A percentile compares a stretch with the other conserved stretches of the same genome.
These are phyloP conservation scores for Candida maris DNA, from an alignment of 805 yeast species.

Conservation along the genomic window DNA sequence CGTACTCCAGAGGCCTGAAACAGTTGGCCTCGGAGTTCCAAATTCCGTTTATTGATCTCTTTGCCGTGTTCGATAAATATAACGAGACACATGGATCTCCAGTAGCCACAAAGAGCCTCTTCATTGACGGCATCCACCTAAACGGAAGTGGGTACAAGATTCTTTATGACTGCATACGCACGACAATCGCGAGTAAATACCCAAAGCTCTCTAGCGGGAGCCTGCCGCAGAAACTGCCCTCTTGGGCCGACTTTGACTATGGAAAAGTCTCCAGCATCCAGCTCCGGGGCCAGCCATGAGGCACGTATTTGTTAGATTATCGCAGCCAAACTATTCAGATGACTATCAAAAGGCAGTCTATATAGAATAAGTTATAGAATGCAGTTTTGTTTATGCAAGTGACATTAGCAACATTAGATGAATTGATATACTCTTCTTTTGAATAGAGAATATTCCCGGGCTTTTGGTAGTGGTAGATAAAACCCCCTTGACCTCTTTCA, in stretches of 20 bases:
- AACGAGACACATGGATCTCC: slow-evolving; percentile 12
- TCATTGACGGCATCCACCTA: slow-evolving; percentile 47
- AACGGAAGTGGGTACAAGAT: slow-evolving; percentile 37
- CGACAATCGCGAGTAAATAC: slow-evolving; percentile 28
- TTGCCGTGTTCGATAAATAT: slow-evolving; percentile 37
- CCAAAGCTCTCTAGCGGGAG: slow-evolving; percentile 31
- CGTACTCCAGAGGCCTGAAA: slow-evolving; percentile 49
- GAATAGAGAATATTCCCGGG: no score
- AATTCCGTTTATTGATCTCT: slow-evolving; percentile 58
- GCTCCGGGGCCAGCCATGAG: no score
- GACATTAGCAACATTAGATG: no score
- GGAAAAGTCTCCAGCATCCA: slow-evolving; percentile 11
- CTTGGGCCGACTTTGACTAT: slow-evolving; percentile 17
- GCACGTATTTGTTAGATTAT: no score
- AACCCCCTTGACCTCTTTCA: no score
- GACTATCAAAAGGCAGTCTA: neutral
- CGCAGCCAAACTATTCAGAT: neutral
- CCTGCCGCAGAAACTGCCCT: slow-evolving; percentile 19
- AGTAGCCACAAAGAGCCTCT: slow-evolving; percentile 19
- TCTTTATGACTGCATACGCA: slow-evolving; percentile 32
- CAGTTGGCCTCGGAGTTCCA: slow-evolving; percentile 41
- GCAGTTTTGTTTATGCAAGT: no score
- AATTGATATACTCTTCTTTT: no score
- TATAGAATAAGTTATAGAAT: neutral
- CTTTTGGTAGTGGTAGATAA: no score